These are phyloP conservation scores for Biscutella auriculata DNA, from an alignment of 441 rosid genomes.

Conservation along the genomic window DNA sequence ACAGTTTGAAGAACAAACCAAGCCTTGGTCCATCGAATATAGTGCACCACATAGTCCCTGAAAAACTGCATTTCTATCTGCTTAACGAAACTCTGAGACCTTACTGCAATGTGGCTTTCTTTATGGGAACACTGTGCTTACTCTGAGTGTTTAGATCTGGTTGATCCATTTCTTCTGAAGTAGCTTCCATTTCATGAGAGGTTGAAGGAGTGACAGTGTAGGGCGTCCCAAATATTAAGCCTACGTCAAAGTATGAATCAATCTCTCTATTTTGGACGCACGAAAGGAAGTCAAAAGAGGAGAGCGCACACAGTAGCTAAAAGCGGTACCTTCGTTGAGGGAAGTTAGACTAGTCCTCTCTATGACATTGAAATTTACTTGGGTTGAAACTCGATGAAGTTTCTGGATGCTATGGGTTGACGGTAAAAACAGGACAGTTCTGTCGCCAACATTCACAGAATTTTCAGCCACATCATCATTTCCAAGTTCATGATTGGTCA, in stretches of 20 bases:
- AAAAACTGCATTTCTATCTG: constrained; percentile 45
- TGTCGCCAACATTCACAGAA: constrained; percentile 61
- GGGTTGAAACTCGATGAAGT: constrained; percentile 38
- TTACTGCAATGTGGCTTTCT: neutral
- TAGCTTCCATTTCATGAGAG: constrained; percentile 44
- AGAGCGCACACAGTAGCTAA: neutral
- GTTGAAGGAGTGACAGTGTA: constrained; percentile 56
- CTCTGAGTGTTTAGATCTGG: constrained; percentile 63
- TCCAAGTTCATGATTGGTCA: constrained; percentile 39
- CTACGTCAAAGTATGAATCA: constrained; percentile 27
- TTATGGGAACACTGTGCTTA: constrained; percentile 26
- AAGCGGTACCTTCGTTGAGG: constrained; percentile 60
- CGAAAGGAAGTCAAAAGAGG: neutral
- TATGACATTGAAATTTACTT: constrained; percentile 45
- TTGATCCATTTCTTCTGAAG: constrained; percentile 48
- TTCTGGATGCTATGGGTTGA: constrained; percentile 33
- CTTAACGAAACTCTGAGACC: constrained; percentile 10
- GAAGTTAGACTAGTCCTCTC: constrained; percentile 58
- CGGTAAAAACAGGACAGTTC: constrained; percentile 45
- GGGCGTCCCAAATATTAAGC: constrained; percentile 55
- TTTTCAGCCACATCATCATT: constrained; percentile 37
- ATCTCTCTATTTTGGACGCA: constrained; percentile 1
- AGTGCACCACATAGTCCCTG: constrained; percentile 63
- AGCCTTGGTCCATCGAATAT: constrained; percentile 67
- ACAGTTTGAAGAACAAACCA: constrained; percentile 61